Evolutionary conservation across 805 yeast species (phyloP).

Genomic region (Metschnikowia picachoensis): DNA sequence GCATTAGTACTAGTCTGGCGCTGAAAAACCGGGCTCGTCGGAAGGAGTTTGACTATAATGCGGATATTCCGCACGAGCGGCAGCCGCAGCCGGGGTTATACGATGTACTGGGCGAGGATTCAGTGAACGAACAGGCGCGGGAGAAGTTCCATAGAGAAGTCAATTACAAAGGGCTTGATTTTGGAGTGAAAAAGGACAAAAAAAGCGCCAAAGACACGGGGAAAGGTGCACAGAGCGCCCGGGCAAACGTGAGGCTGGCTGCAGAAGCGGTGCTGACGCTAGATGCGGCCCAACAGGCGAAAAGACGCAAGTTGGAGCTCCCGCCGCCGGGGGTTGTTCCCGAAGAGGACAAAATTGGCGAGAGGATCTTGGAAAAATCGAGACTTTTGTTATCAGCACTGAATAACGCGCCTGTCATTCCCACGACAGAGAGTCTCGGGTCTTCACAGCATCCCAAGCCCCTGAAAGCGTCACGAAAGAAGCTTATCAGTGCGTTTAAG

Average conservation of each 20-base stretch:
- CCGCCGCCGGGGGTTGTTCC: conserved; percentile 20
- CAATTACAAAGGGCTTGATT: conserved; percentile 42
- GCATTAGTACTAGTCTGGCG: conserved; percentile 51
- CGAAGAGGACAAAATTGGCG: conserved; percentile 26
- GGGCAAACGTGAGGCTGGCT: conserved; percentile 19
- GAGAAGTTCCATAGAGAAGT: conserved; percentile 43
- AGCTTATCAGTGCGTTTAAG: not conserved
- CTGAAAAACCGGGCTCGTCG: conserved; percentile 50
- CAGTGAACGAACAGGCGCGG: conserved; percentile 34
- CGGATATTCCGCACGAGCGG: conserved; percentile 77
- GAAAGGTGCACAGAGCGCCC: conserved; percentile 18
- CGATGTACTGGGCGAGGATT: conserved; percentile 60
- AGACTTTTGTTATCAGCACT: conserved; percentile 27
- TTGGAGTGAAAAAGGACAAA: conserved; percentile 28
- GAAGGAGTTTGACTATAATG: conserved; percentile 74
- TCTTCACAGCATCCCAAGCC: not conserved
- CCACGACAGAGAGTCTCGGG: too few species aligned
- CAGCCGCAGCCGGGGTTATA: conserved; percentile 64
- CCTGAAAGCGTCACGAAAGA: conserved; percentile 2
- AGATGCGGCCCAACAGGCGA: conserved; percentile 20
- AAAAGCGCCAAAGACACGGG: conserved; percentile 21
- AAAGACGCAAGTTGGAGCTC: conserved; percentile 26
- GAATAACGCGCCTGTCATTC: not conserved
- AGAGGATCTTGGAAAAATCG: conserved; percentile 30
- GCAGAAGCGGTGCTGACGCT: conserved; percentile 21